phyloP scores from a whole-genome alignment of 2,329 filamentous ascomycete species.

The Hypoxylon sp. region DNA sequence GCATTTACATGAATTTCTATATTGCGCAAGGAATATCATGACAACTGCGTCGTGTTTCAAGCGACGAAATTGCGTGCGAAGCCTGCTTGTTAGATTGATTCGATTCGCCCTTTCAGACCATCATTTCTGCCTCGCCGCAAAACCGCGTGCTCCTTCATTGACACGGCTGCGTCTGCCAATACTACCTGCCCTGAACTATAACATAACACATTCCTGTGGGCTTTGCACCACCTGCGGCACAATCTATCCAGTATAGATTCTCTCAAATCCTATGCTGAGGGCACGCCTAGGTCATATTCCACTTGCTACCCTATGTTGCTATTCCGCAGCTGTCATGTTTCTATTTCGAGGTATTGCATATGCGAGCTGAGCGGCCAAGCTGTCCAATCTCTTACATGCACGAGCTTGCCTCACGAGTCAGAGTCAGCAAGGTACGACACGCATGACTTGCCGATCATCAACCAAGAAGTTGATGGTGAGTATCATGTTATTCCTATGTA shows the following conservation, averaged over 20 bases:
- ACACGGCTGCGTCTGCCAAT: constrained; percentile 27
- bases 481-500: constrained; percentile 21
- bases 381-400: constrained; percentile 15
- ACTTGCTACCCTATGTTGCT: constrained; percentile 19
- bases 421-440: constrained; percentile 32
- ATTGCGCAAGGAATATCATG: constrained; percentile 29
- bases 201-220: constrained; percentile 22
- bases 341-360: constrained; percentile 39
- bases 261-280: constrained; percentile 17
- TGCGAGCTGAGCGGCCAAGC: constrained; percentile 26
- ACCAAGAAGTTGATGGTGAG: constrained; percentile 8
- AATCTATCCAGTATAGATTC: constrained; percentile 15
- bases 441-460: constrained; percentile 26
- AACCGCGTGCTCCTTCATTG: constrained; percentile 35
- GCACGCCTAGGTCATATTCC: constrained; percentile 22
- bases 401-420: constrained; percentile 26
- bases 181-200: constrained; percentile 35
- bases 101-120: constrained; percentile 23
- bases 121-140: constrained; percentile 35
- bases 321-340: constrained; percentile 36
- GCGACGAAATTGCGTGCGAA: constrained; percentile 30
- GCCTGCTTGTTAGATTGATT: constrained; percentile 26
- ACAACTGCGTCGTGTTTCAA: constrained; percentile 35
- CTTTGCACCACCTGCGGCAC: constrained; percentile 29
- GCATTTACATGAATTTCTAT: constrained; percentile 16